Evolutionary conservation across 345 rosid genomes (phyloP).

Genomic region (Bruguiera parviflora): DNA sequence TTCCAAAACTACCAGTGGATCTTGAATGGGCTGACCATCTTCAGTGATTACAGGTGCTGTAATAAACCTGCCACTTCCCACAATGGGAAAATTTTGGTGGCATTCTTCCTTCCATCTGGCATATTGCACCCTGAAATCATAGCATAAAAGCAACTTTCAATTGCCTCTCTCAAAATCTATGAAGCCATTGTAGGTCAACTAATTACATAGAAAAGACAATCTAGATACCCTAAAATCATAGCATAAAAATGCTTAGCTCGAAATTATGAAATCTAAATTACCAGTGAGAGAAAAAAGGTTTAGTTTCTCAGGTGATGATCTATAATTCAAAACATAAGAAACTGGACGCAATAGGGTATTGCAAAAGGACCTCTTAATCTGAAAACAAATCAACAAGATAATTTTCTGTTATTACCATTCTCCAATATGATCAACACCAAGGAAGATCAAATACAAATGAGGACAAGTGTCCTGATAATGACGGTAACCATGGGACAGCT

Average conservation of each 20-base stretch:
- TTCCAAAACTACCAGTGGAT: slow-evolving; percentile 75
- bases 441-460: neutral
- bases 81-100: slow-evolving; percentile 59
- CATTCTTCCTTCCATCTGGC: slow-evolving; percentile 80
- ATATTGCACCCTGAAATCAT: slow-evolving; percentile 63
- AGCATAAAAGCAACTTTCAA: slow-evolving; percentile 3
- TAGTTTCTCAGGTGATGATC: neutral
- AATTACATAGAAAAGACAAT: neutral
- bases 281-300: too few species aligned
- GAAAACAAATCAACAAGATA: neutral
- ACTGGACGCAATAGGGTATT: neutral
- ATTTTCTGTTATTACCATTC: neutral
- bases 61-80: slow-evolving; percentile 81
- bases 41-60: slow-evolving; percentile 92
- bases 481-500: neutral
- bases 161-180: neutral
- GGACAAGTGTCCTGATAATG: neutral
- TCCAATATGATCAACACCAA: neutral
- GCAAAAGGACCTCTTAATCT: neutral
- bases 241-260: neutral
- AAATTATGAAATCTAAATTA: neutral
- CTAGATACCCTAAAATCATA: too few species aligned
- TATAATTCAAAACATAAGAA: neutral
- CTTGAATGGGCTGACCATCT: slow-evolving; percentile 72
- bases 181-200: neutral